Evolutionary conservation across 768 basidiomycete species (phyloP), one percentile per base, ranked within the genome.

Genomic region (Serendipita sp.): DNA sequence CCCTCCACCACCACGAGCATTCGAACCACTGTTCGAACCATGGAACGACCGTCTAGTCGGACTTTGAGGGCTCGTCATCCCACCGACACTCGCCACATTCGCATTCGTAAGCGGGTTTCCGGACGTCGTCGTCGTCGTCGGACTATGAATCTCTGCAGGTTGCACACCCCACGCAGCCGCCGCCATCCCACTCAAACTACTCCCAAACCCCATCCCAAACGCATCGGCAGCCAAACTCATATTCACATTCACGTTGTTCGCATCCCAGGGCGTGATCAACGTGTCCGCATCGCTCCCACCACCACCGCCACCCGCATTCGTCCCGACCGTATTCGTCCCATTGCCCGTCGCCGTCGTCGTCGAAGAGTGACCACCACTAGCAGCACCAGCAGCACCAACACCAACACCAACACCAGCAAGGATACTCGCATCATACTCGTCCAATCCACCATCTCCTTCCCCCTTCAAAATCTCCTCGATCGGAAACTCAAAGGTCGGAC

Each of bases 401-500:
- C 23, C 23, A 23, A 23, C 23, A 23, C 23, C 23, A 23, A 23
- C 23, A 23, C 23, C 23, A 23, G 23, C 23, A 23, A 23, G 23
- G 1, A 23, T 23, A 23, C 23, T 23, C 23, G 23, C 23, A 23
- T 23, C 23, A 23, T 15, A 54, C 15, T 15, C 52, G 23, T 30
- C 52, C 13, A 16, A 11, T 11, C 16, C 52, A 28, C 52, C 52
- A 54, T 15, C 28, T 10, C 52, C 52, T 15, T 54, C 52, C 63
- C 74, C 75, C 67, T 79, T 78, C 66, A 91, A 80, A 66, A 91
- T 78, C 67, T 92, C 89, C 68, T 92, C 89, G n/a, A 91, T 80
- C 3, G 86, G 85, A 32, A 91, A 82, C 71, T 91, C 89, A 70
- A 91, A 90, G 47, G 90, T 91, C 0, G 89, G 90, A 10, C 89